phyloP scores from a whole-genome alignment of 2,329 filamentous ascomycete species.

The Colletotrichum sp. region DNA sequence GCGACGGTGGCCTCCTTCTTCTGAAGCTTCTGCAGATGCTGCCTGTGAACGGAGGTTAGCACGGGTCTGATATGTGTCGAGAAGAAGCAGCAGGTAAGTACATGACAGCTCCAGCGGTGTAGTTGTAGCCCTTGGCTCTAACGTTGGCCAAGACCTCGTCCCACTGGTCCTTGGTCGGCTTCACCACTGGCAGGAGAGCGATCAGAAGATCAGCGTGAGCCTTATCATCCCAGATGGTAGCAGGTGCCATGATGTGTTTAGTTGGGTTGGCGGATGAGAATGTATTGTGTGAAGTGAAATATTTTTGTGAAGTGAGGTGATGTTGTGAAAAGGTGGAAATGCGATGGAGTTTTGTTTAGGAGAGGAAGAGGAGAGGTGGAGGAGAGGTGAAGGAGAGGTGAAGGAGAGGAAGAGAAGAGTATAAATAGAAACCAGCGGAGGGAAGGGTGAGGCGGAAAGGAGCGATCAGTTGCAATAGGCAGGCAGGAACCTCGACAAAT shows the following conservation, averaged over 20 bases:
- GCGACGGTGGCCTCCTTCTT: slow-evolving; percentile 32
- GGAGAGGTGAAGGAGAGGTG: not conserved
- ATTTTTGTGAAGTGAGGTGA: not conserved
- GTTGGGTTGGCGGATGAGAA: not conserved
- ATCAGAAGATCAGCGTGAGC: slow-evolving; percentile 45
- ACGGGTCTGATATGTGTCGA: not conserved
- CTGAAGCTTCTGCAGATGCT: slow-evolving; percentile 52
- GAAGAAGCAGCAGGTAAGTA: slow-evolving; percentile 30
- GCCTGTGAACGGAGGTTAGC: slow-evolving; percentile 34
- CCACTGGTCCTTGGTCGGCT: slow-evolving; percentile 38
- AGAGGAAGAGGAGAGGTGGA: not conserved
- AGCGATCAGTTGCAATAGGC: not conserved
- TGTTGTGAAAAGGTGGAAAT: not conserved
- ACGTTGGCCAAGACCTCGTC: slow-evolving; percentile 35
- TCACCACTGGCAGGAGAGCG: slow-evolving; percentile 38
- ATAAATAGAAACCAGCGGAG: not conserved
- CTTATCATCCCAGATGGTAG: slow-evolving; percentile 35
- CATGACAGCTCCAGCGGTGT: slow-evolving; percentile 45
- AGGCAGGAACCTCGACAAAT: not conserved
- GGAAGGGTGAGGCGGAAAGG: not conserved
- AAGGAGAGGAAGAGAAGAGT: not conserved
- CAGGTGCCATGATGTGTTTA: slow-evolving; percentile 1
- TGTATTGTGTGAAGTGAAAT: not conserved
- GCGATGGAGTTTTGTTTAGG: not conserved
- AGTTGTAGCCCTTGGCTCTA: slow-evolving; percentile 39